A percentile compares a stretch with the other conserved stretches of the same genome.
Conservation (phyloP, 169 alveolate genomes). For the Cryptosporidium felis region DNA sequence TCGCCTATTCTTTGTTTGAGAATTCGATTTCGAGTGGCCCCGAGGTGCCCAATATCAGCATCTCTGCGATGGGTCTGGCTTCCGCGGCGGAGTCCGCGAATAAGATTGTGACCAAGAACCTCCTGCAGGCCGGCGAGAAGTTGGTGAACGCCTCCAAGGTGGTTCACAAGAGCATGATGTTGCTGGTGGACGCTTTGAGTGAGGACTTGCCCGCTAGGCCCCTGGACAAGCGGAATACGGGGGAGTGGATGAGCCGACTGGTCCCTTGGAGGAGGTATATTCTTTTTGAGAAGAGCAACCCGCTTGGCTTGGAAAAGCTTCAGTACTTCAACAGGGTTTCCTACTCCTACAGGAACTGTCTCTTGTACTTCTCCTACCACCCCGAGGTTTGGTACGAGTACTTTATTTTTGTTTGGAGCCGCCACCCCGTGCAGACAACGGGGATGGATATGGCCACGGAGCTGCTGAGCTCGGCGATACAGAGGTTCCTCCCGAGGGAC, state of each 20-base stretch:
- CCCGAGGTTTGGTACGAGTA: constrained; percentile 69
- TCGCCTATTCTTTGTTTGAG: constrained; percentile 63
- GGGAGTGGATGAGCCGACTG: constrained; percentile 35
- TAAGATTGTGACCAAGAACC: constrained; percentile 41
- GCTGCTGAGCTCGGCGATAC: constrained; percentile 37
- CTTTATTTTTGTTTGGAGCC: constrained; percentile 68
- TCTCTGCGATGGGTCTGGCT: background rate
- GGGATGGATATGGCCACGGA: constrained; percentile 61
- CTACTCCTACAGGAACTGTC: constrained; percentile 44
- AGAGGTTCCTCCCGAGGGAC: constrained; percentile 62
- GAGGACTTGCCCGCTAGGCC: constrained; percentile 66
- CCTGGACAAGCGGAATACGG: constrained; percentile 13
- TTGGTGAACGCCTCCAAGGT: constrained; percentile 40
- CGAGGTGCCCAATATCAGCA: background rate
- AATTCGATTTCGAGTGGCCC: constrained; percentile 36
- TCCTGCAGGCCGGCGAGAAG: constrained; percentile 61
- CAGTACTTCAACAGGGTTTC: constrained; percentile 58
- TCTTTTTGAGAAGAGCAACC: constrained; percentile 37
- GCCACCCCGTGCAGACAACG: constrained; percentile 37
- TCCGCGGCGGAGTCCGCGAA: constrained; percentile 38
- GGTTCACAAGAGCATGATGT: constrained; percentile 38
- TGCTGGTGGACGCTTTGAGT: background rate
- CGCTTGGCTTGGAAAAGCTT: constrained; percentile 20
- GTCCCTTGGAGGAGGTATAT: constrained; percentile 62
- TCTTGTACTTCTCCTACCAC: constrained; percentile 51